Conservation (phyloP, 2,329 filamentous ascomycete genomes). For the Fusarium mundagurra region DNA sequence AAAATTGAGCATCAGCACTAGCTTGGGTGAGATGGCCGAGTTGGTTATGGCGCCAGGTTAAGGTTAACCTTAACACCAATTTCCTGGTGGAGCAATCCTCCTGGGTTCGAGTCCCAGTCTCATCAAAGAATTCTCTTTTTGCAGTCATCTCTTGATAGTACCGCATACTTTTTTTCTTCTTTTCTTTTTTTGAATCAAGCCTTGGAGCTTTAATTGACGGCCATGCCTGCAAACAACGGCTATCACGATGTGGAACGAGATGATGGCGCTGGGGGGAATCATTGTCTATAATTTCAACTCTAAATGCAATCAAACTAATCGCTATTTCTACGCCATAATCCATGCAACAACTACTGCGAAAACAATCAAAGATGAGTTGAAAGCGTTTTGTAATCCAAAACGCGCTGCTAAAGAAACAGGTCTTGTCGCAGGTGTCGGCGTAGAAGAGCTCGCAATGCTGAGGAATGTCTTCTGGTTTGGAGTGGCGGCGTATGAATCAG, state of each 20-base stretch:
- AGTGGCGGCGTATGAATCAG: slow-evolving; percentile 61
- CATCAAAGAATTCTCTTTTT: slow-evolving; percentile 4
- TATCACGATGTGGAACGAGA: not conserved
- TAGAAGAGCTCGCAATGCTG: not conserved
- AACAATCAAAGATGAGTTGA: not conserved
- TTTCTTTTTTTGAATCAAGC: accelerated
- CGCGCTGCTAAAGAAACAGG: not conserved
- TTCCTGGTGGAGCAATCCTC: slow-evolving; percentile 33
- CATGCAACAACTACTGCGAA: not conserved
- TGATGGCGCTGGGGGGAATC: not conserved
- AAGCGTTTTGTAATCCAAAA: not conserved
- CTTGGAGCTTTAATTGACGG: accelerated
- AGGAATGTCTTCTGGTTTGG: slow-evolving; percentile 49
- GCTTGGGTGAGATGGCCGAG: slow-evolving; percentile 31
- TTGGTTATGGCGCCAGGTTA: slow-evolving; percentile 33
- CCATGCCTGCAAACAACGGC: accelerated
- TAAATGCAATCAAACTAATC: not conserved
- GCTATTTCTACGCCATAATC: not conserved
- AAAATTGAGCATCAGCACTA: not conserved
- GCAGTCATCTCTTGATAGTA: accelerated
- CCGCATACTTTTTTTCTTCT: not conserved
- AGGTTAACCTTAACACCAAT: slow-evolving; percentile 29
- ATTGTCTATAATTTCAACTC: not conserved
- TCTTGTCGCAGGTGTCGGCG: not conserved
- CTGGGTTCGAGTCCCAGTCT: slow-evolving; percentile 33